Base-by-base conservation (phyloP, 139 green algal genomes). In the Picochlorum sp. region DNA sequence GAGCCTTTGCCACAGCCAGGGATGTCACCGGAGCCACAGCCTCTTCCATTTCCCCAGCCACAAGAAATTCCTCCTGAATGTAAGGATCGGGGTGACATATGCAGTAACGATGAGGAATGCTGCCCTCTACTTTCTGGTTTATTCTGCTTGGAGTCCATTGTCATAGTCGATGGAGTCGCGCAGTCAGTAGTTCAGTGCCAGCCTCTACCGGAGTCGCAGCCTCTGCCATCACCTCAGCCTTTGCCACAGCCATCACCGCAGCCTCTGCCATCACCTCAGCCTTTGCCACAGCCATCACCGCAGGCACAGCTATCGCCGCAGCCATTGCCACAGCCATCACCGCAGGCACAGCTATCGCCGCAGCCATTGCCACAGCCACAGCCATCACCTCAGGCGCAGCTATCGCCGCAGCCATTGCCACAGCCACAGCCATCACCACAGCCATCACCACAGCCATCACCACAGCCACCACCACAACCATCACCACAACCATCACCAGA, bases 31-130 rank as follows among this genome's bases (percentile, higher is more conserved):
- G 11, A 54, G 47, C 47, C 47, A 13, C 11, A 54, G 47, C 47
- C 47, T 52, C 10, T 23, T n/a, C 16, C 47, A 24, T 10, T 20
- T 10, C 47, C 47, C 4, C 47, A 52, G 15, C 47, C 47, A 13
- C 47, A 54, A 54, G 47, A 54, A 54, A 54, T 54, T 24, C 15
- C 47, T 54, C 47, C 47, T 54, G 47, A 54, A 20, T 54, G 47
- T 54, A 54, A 54, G 11, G 18, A 23, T 54, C 15, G 16, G 16
- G 47, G 47, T 54, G 47, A 54, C 10, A 9, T 23, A 20, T 54
- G 47, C 47, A 54, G 1, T 0, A 54, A 20, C 47, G 47, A 54
- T 54, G 47, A 54, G 0, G 47, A 54, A 20, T 54, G 47, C 11
- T 54, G 47, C 1, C 47, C 47, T 24, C 11, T 54, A 54, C 16